Evolutionary conservation across 2,329 filamentous ascomycete genomes (phyloP), one percentile per base, ranked within the genome.

Genomic region (Pezizomycotina sp.): DNA sequence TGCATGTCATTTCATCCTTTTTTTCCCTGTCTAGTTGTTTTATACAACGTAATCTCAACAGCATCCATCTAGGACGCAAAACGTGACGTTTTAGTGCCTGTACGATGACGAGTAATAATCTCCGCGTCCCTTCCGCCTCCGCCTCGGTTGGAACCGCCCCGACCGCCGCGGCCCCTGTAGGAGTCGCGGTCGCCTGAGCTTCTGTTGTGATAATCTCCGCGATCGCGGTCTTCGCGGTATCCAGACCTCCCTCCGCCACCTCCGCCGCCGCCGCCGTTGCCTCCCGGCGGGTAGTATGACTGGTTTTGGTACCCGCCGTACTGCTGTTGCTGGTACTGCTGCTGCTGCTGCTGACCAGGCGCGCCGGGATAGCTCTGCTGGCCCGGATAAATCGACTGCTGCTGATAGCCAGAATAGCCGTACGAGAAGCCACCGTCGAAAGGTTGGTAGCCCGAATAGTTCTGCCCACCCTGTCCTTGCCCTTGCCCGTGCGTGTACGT

Each of bases 171-270:
- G 19, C 37, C 28, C 27, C 38, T 44, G 20, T 48, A 31, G 34
- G 40, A 31, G 9, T 40, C 26, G 8, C 34, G 35, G 12, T 33
- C 45, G 19, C 49, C 33, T 31, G 42, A 45, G 12, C 44, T 38
- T 29, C 47, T 39, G 19, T 52, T 45, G 18, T 47, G 43, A 22
- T 48, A 21, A 24, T 28, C 25, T 45, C 47, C 50, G 28, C 46
- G 48, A 15, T 49, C 41, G 24, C 51, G 48, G 19, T 47, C 47
- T 24, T 51, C 49, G n/a, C 49, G 46, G 31, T 50, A 40, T 26
- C 51, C 47, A 21, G 47, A 44, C 10, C 43, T 38, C 15, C 47
- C 46, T 21, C 46, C 43, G 24, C 53, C 44, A 13, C 50, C 46
- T 44, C 32, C 47, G 43, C 34, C 48, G 41, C 42, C 36, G 7